Conservation (phyloP, 2,329 filamentous ascomycete genomes). For the Cladosporium sp. region DNA sequence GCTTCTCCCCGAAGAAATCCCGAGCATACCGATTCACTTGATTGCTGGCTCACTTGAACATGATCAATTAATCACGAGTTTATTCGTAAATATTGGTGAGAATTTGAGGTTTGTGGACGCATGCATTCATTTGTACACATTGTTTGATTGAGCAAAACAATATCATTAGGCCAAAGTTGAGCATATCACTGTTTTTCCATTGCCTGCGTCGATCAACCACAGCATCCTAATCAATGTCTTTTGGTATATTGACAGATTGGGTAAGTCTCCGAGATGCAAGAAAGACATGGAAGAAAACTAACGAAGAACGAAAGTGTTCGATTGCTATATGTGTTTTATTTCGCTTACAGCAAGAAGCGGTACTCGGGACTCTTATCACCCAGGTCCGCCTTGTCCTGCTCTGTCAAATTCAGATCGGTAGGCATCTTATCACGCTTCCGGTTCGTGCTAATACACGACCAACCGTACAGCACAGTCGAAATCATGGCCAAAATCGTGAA, state of each 20-base stretch:
- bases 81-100: background rate
- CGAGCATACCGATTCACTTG: background rate
- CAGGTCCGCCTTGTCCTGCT: slow-evolving; percentile 62
- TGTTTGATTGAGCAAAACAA: background rate
- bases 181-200: background rate
- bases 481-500: slow-evolving; percentile 70
- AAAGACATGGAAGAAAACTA: background rate
- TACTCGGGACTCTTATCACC: slow-evolving; percentile 63
- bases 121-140: background rate
- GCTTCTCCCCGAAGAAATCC: background rate
- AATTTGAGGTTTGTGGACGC: background rate
- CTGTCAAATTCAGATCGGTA: slow-evolving; percentile 53
- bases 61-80: background rate
- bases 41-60: background rate
- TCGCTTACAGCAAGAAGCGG: slow-evolving; percentile 56
- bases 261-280: background rate
- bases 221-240: background rate
- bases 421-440: slow-evolving; percentile 53
- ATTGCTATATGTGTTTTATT: background rate
- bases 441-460: slow-evolving; percentile 62
- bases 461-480: slow-evolving; percentile 61
- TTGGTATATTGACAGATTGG: background rate
- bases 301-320: background rate
- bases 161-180: background rate
- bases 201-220: background rate